Evolutionary conservation across 169 alveolate species (phyloP).

Genomic region (Plasmodium fragile): DNA sequence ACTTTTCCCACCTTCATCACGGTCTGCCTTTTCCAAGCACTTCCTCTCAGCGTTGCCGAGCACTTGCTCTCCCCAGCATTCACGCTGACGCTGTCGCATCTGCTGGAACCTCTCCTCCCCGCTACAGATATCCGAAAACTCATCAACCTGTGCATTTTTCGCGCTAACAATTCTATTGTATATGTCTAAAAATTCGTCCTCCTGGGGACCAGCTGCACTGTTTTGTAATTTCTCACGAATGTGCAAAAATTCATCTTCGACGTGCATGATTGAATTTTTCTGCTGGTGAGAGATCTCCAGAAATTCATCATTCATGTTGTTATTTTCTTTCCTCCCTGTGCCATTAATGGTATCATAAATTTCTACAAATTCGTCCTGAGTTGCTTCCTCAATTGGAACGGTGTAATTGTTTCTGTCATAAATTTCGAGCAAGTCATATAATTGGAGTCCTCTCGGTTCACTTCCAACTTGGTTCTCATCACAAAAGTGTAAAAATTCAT

Average conservation of each 20-base stretch:
- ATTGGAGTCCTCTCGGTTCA: not conserved
- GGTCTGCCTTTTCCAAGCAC: not conserved
- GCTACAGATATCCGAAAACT: not conserved
- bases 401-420: slow-evolving; percentile 9
- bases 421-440: slow-evolving; percentile 40
- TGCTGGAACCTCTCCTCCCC: not conserved
- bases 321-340: not conserved
- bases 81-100: not conserved
- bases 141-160: not conserved
- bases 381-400: not conserved
- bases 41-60: not conserved
- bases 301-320: slow-evolving; percentile 31
- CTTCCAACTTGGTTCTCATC: slow-evolving; percentile 26
- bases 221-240: not conserved
- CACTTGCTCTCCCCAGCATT: not conserved
- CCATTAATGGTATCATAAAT: slow-evolving; percentile 5
- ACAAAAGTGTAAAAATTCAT: slow-evolving; percentile 47
- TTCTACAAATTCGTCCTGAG: slow-evolving; percentile 25
- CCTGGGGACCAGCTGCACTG: not conserved
- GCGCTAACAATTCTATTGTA: slow-evolving; percentile 6
- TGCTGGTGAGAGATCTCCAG: slow-evolving; percentile 19
- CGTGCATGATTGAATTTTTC: not conserved
- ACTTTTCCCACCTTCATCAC: not conserved
- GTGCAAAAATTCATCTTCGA: not conserved
- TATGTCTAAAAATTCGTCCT: slow-evolving; percentile 29